These are phyloP conservation scores for Apiotrichum laibachii DNA, from an alignment of 1,284 basidiomycete species.

Conservation along the genomic window DNA sequence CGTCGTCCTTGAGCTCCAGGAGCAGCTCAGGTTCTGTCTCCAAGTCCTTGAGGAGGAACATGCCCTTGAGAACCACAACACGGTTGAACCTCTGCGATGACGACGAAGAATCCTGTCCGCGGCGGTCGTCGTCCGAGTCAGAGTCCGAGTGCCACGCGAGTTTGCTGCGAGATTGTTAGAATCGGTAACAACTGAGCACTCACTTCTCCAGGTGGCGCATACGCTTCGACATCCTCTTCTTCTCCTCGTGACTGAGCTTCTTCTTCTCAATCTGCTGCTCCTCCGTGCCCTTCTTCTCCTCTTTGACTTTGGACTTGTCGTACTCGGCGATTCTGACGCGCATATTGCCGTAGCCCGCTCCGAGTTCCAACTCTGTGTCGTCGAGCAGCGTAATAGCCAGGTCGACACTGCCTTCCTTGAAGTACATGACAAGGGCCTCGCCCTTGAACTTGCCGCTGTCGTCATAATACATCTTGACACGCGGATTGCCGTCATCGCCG, in stretches of 20 bases:
- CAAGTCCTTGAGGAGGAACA: conserved; percentile 87
- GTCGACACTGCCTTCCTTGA: conserved; percentile 91
- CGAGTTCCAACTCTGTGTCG: conserved; percentile 86
- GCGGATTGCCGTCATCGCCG: conserved; percentile 78
- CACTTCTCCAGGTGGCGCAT: conserved; percentile 88
- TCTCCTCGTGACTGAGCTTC: conserved; percentile 67
- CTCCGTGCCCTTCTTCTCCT: conserved; percentile 57
- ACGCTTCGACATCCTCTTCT: conserved; percentile 72
- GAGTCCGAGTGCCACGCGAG: conserved; percentile 47
- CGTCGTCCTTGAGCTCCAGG: conserved; percentile 52
- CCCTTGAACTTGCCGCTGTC: conserved; percentile 90
- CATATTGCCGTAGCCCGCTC: conserved; percentile 67
- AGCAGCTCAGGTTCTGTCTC: conserved; percentile 82
- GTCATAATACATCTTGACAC: conserved; percentile 89
- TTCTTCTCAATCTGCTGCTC: conserved; percentile 66
- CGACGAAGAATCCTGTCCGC: conserved; percentile 12
- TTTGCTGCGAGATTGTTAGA: conserved; percentile 32
- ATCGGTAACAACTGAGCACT: neutral
- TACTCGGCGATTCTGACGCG: conserved; percentile 82
- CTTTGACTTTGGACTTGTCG: conserved; percentile 55
- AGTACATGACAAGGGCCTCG: conserved; percentile 93
- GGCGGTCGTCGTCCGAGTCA: conserved; percentile 31
- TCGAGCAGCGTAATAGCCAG: conserved; percentile 84
- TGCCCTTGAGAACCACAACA: conserved; percentile 87
- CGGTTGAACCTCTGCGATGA: conserved; percentile 61